These are phyloP conservation scores for Chalaropsis ovoidea DNA, from an alignment of 2,329 filamentous ascomycete genomes.

Conservation along the genomic window DNA sequence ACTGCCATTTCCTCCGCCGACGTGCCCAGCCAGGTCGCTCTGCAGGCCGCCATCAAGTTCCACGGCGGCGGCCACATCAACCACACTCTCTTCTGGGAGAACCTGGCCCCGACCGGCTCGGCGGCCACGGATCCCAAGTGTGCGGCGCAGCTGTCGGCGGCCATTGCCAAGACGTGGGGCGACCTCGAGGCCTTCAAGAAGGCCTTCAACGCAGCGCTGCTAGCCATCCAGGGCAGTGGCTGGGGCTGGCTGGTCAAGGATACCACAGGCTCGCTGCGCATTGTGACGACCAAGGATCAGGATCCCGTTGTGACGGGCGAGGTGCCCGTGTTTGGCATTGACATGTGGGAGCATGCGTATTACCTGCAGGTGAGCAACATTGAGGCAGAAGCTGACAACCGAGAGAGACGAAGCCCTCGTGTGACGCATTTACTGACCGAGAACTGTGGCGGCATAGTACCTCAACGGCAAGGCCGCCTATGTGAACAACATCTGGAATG, in stretches of 20 bases:
- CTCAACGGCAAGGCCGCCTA: slow-evolving; percentile 66
- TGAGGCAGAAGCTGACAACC: not conserved
- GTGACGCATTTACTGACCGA: not conserved
- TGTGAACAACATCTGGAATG: slow-evolving; percentile 64
- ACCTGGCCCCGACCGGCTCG: slow-evolving; percentile 54
- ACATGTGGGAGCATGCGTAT: slow-evolving; percentile 93
- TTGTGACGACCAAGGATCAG: slow-evolving; percentile 78
- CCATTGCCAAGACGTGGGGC: slow-evolving; percentile 59
- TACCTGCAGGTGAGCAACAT: slow-evolving; percentile 58
- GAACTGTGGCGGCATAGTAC: slow-evolving; percentile 45
- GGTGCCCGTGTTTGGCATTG: slow-evolving; percentile 63
- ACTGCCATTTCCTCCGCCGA: slow-evolving; percentile 47
- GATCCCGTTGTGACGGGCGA: slow-evolving; percentile 60
- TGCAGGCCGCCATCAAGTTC: slow-evolving; percentile 69
- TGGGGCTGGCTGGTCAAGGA: slow-evolving; percentile 80
- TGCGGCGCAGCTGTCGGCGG: slow-evolving; percentile 49
- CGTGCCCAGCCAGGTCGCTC: slow-evolving; percentile 52
- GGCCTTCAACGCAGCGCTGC: slow-evolving; percentile 53
- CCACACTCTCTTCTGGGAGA: slow-evolving; percentile 87
- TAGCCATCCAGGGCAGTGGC: slow-evolving; percentile 70
- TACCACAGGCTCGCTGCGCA: slow-evolving; percentile 48
- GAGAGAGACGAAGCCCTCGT: not conserved
- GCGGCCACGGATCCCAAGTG: slow-evolving; percentile 44
- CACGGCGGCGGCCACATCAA: slow-evolving; percentile 90
- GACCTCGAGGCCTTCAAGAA: slow-evolving; percentile 54